These are phyloP conservation scores for Leersia perrieri DNA, from an alignment of 176 grass and related monocot species.

Conservation along the genomic window DNA sequence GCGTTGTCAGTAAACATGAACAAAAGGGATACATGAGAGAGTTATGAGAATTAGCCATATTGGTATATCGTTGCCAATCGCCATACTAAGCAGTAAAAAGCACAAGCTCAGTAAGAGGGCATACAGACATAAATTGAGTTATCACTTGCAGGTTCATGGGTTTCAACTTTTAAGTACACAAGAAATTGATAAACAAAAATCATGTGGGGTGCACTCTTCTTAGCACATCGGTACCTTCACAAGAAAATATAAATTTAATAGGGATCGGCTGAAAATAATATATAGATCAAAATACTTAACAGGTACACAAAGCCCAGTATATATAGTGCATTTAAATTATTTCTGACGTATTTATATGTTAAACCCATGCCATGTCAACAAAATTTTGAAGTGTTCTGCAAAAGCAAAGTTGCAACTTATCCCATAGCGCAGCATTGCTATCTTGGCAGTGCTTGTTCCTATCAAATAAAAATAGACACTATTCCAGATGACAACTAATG, in stretches of 20 bases:
- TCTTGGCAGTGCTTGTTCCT: not conserved
- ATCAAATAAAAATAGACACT: not conserved
- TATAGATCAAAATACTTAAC: not conserved
- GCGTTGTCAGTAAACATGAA: not conserved
- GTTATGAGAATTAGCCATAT: not conserved
- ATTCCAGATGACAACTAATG: not conserved
- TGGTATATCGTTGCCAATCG: not conserved
- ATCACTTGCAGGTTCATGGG: not conserved
- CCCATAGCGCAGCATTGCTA: not conserved
- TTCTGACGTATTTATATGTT: not conserved
- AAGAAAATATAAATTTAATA: not conserved
- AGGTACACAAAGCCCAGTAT: not conserved
- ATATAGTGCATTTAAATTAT: not conserved
- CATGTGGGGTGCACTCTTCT: not conserved
- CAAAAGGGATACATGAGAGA: not conserved
- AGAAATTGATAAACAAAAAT: not conserved
- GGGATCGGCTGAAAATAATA: not conserved
- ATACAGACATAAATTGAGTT: not conserved
- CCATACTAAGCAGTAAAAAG: not conserved
- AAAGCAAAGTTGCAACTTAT: not conserved
- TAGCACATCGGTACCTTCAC: not conserved
- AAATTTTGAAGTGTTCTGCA: not conserved
- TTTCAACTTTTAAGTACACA: not conserved
- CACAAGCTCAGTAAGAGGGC: not conserved
- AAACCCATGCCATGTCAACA: not conserved